These are phyloP conservation scores for Discostella pseudostelligera DNA, from an alignment of 108 stramenopile genomes.

Conservation along the genomic window DNA sequence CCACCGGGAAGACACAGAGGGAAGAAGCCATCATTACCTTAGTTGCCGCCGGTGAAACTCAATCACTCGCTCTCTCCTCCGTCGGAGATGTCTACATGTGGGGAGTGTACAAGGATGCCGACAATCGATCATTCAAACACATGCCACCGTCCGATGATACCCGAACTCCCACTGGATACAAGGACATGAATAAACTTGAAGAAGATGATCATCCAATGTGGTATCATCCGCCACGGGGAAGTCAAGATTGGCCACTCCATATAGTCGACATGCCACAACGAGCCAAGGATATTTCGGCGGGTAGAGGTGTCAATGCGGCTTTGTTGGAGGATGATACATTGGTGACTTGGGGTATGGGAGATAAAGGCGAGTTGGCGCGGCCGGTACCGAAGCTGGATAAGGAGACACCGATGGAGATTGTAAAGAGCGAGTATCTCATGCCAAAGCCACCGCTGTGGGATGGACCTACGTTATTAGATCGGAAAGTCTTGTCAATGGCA, in stretches of 20 bases:
- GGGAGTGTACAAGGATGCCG: constrained; percentile 74
- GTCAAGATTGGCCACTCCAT: constrained; percentile 39
- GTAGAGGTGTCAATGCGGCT: constrained; percentile 56
- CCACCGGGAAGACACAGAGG: constrained; percentile 2
- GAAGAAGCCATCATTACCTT: constrained; percentile 49
- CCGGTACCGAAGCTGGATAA: constrained; percentile 22
- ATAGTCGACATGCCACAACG: constrained; percentile 25
- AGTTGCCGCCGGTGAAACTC: constrained; percentile 76
- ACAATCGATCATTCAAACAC: constrained; percentile 55
- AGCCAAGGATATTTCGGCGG: constrained; percentile 49
- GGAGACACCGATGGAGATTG: constrained; percentile 18
- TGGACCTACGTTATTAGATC: constrained; percentile 1
- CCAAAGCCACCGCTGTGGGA: constrained; percentile 47
- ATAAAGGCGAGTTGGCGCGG: constrained; percentile 38
- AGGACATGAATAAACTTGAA: constrained; percentile 25
- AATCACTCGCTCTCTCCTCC: constrained; percentile 64
- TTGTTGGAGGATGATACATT: constrained; percentile 55
- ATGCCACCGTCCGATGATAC: constrained; percentile 32
- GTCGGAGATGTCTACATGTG: constrained; percentile 62
- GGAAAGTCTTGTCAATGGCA: constrained; percentile 59
- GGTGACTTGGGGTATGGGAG: constrained; percentile 71
- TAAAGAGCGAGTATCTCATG: constrained; percentile 55
- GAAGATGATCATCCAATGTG: constrained; percentile 10
- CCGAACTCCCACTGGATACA: constrained; percentile 22
- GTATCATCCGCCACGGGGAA: constrained; percentile 23